phyloP scores from a whole-genome alignment of 2,329 filamentous ascomycete genomes.

The Verticillium nonalfalfae region DNA sequence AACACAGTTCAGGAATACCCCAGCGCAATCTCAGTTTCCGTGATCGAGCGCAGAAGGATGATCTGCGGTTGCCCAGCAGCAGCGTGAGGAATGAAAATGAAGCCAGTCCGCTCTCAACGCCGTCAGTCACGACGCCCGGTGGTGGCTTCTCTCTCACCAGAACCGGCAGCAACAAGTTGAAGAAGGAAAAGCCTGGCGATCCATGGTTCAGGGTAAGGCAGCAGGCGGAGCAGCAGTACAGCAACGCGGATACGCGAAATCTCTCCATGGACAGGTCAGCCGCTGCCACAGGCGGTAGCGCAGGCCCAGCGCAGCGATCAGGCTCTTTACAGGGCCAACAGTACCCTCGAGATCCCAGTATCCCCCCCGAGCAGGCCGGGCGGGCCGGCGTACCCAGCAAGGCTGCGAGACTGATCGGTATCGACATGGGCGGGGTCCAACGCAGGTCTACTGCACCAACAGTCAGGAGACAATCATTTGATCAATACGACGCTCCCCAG shows the following conservation, averaged over 20 bases:
- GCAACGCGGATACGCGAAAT: constrained; percentile 18
- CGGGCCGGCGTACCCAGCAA: constrained; percentile 9
- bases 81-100: constrained; percentile 1
- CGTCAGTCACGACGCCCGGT: constrained; percentile 19
- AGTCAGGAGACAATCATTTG: background rate
- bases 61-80: constrained; percentile 26
- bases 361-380: background rate
- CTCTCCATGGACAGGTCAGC: constrained; percentile 13
- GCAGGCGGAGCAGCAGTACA: constrained; percentile 34
- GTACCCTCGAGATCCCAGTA: constrained; percentile 20
- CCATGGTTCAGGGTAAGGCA: constrained; percentile 34
- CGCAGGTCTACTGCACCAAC: constrained; percentile 10
- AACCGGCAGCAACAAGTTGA: constrained; percentile 52
- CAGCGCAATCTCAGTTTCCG: constrained; percentile 54
- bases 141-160: constrained; percentile 33
- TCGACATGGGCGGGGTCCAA: constrained; percentile 7
- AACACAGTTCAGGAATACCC: constrained; percentile 21
- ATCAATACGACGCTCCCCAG: constrained; percentile 4
- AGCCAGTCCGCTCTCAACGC: constrained; percentile 15
- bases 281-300: constrained; percentile 9
- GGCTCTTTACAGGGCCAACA: constrained; percentile 22
- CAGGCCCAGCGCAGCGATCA: constrained; percentile 6
- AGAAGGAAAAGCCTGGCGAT: constrained; percentile 51
- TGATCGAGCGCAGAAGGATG: constrained; percentile 46
- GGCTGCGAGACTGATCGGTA: constrained; percentile 11